A percentile compares a stretch with the other conserved stretches of the same genome.
Evolutionary conservation across 257 asterid species (phyloP).

Genomic region (Solanum pinnatisectum): DNA sequence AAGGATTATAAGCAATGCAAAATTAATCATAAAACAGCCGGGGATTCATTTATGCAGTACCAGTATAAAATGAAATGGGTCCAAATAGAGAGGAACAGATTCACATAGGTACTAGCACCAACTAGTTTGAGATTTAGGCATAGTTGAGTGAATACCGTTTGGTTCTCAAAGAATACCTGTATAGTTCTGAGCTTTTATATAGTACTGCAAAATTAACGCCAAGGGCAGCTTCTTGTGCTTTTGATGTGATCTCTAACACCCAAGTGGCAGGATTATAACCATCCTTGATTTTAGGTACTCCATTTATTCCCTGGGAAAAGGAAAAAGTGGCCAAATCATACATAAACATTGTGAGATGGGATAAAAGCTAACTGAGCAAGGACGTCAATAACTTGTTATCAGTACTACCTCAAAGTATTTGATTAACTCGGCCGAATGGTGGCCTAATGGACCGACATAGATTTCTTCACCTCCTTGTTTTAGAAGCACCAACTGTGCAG

Average conservation of each 20-base stretch:
- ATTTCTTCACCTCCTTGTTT: conserved; percentile 83
- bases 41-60: background rate
- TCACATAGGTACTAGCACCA: background rate
- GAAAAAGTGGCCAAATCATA: background rate
- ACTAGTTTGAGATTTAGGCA: background rate
- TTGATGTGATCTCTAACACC: conserved; percentile 70
- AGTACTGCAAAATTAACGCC: conserved; percentile 41
- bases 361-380: background rate
- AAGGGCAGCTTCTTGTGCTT: conserved; percentile 45
- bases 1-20: background rate
- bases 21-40: background rate
- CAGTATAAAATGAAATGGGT: background rate
- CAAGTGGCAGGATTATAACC: conserved; percentile 85
- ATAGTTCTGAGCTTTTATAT: conserved; percentile 52
- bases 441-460: conserved; percentile 74
- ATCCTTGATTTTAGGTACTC: conserved; percentile 45
- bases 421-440: conserved; percentile 45
- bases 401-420: conserved; percentile 60
- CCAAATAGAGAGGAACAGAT: background rate
- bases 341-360: background rate
- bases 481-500: conserved; percentile 52
- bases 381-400: background rate
- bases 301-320: conserved; percentile 28
- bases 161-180: conserved; percentile 25
- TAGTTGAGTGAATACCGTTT: background rate